phyloP scores from a whole-genome alignment of 441 rosid genomes.

The Manihot esculenta region DNA sequence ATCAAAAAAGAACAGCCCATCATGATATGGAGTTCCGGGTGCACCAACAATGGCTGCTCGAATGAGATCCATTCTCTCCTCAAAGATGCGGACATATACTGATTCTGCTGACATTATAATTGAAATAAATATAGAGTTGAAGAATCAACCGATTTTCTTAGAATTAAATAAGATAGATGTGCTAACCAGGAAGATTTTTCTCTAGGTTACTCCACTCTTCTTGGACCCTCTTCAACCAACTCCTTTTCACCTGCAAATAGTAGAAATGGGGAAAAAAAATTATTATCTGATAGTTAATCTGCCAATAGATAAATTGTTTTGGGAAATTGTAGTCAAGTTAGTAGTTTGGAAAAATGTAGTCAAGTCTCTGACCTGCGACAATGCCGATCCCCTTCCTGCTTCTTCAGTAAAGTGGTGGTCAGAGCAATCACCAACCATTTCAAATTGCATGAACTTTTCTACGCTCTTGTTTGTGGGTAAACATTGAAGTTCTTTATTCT shows the following conservation, averaged over 20 bases:
- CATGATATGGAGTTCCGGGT: conserved; percentile 84
- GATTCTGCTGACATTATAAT: conserved; percentile 49
- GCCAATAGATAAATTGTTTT: conserved; percentile 2
- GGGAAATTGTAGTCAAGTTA: conserved; percentile 17
- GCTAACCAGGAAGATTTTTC: conserved; percentile 79
- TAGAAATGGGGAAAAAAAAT: neutral
- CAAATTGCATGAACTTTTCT: conserved; percentile 58
- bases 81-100: conserved; percentile 73
- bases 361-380: conserved; percentile 57
- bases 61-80: conserved; percentile 81
- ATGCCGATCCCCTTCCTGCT: conserved; percentile 39
- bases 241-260: conserved; percentile 51
- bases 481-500: conserved; percentile 25
- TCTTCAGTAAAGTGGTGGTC: conserved; percentile 71
- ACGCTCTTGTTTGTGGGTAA: conserved; percentile 21
- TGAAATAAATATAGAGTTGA: neutral
- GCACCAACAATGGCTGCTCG: conserved; percentile 82
- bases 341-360: conserved; percentile 10
- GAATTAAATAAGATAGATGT: conserved; percentile 12
- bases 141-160: neutral
- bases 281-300: conserved; percentile 3
- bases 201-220: conserved; percentile 85
- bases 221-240: conserved; percentile 83
- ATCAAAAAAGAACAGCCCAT: conserved; percentile 91
- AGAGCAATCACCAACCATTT: conserved; percentile 66